Conservation (phyloP, 2,329 filamentous ascomycete genomes). For the Nigrospora sphaerica region DNA sequence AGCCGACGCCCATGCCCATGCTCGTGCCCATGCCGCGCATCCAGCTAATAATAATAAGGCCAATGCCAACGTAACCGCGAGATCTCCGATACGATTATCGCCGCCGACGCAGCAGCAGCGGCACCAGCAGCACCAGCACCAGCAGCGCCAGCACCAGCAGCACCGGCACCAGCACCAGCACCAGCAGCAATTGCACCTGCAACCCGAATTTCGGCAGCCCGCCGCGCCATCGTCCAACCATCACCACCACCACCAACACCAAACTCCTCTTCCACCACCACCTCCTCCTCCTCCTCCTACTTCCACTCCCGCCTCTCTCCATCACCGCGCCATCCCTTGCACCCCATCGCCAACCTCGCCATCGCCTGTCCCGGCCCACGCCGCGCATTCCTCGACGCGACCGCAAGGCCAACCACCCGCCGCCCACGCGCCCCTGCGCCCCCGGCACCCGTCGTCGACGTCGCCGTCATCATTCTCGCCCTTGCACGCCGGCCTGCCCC, state of each 20-base stretch:
- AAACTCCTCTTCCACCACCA: neutral
- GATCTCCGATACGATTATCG: neutral
- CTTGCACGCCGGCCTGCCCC: conserved; percentile 9
- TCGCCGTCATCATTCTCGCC: conserved; percentile 8
- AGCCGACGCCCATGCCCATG: no score
- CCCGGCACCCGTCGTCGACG: conserved; percentile 9
- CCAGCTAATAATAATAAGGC: neutral
- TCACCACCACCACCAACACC: no score
- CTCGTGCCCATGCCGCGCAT: no score
- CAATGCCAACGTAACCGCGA: neutral
- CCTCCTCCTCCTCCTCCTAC: conserved; percentile 4
- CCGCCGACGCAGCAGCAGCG: conserved; percentile 4
- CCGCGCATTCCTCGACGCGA: conserved; percentile 13
- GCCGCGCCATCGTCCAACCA: neutral
- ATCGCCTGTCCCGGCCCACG: conserved; percentile 2
- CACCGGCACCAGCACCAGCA: neutral
- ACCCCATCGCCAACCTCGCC: conserved; percentile 4
- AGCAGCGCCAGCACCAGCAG: neutral
- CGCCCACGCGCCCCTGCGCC: conserved; percentile 17
- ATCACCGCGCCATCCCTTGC: neutral
- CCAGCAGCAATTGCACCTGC: neutral
- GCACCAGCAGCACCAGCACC: neutral
- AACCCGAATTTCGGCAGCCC: conserved; percentile 1
- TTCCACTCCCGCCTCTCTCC: no score
- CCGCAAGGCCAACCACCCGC: conserved; percentile 9